phyloP scores from a whole-genome alignment of 208 protist species.

The Acanthamoeba sp. region DNA sequence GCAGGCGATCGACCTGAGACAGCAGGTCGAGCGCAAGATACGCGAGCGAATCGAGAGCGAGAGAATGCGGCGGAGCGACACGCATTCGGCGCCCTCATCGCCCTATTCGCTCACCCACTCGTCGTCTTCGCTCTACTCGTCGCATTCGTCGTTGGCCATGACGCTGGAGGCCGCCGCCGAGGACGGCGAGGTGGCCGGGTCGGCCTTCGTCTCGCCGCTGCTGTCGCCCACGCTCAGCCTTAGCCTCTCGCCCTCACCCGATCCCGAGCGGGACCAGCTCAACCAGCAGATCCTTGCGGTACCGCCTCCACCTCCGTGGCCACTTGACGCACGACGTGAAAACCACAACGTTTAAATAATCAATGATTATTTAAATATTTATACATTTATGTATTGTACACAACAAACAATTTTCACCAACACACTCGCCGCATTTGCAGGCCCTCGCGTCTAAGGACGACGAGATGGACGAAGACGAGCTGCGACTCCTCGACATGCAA shows the following conservation, averaged over 20 bases:
- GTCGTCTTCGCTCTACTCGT: not conserved
- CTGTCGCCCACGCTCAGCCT: not conserved
- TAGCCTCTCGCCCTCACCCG: constrained; percentile 24
- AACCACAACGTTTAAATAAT: no score
- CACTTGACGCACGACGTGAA: no score
- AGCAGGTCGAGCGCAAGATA: not conserved
- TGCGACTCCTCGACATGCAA: not conserved
- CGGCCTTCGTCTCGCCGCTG: not conserved
- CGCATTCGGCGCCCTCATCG: not conserved
- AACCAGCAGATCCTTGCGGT: not conserved
- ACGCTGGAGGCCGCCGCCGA: not conserved
- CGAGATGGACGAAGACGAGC: constrained; percentile 17
- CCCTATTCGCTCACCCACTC: not conserved
- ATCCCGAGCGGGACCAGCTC: constrained; percentile 20
- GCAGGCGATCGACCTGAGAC: not conserved
- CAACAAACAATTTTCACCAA: no score
- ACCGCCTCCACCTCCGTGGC: not conserved
- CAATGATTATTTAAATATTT: no score
- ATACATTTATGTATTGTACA: no score
- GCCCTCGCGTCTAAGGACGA: not conserved
- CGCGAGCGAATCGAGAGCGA: constrained; percentile 12
- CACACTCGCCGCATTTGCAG: no score
- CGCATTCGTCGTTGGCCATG: not conserved
- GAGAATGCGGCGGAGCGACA: not conserved
- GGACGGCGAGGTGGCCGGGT: not conserved